Conservation (phyloP, 2,329 filamentous ascomycete species). For the Grosmannia clavigera region DNA sequence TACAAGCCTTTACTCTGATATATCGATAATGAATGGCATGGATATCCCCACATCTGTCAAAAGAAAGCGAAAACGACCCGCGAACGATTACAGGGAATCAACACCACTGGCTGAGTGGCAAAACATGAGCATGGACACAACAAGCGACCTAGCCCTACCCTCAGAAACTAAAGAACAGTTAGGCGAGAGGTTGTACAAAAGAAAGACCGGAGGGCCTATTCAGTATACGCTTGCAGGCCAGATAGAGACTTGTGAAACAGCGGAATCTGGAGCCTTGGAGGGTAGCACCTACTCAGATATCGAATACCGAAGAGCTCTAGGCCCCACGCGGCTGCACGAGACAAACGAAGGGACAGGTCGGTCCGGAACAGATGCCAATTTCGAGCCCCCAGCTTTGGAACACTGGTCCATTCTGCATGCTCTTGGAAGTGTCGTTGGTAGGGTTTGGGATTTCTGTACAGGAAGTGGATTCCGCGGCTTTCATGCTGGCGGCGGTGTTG, state of each 20-base stretch:
- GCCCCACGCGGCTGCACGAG: constrained; percentile 24
- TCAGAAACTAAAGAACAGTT: not conserved
- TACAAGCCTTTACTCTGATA: constrained; percentile 25
- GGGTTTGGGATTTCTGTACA: constrained; percentile 76
- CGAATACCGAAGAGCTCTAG: constrained; percentile 40
- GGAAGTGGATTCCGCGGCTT: constrained; percentile 67
- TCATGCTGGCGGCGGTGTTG: constrained; percentile 68
- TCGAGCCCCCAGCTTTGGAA: not conserved
- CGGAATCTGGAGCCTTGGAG: constrained; percentile 24
- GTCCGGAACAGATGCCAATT: constrained; percentile 11
- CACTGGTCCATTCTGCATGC: constrained; percentile 38
- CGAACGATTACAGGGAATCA: constrained; percentile 20
- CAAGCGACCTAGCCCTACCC: constrained; percentile 10
- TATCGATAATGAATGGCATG: constrained; percentile 16
- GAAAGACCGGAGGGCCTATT: constrained; percentile 7
- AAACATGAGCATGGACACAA: constrained; percentile 17
- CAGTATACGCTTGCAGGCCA: constrained; percentile 41
- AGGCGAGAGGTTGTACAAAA: not conserved
- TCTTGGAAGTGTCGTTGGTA: constrained; percentile 57
- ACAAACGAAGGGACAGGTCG: constrained; percentile 13
- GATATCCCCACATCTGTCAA: constrained; percentile 10
- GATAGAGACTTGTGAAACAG: constrained; percentile 33
- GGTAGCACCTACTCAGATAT: constrained; percentile 46
- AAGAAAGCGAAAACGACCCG: constrained; percentile 33
- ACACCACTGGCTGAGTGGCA: constrained; percentile 22